Percentiles rank a stretch among this genome's conserved stretches.
Evolutionary conservation across 192 early-diverging fungal species (phyloP).

Genomic region (Entophlyctis luteolus): DNA sequence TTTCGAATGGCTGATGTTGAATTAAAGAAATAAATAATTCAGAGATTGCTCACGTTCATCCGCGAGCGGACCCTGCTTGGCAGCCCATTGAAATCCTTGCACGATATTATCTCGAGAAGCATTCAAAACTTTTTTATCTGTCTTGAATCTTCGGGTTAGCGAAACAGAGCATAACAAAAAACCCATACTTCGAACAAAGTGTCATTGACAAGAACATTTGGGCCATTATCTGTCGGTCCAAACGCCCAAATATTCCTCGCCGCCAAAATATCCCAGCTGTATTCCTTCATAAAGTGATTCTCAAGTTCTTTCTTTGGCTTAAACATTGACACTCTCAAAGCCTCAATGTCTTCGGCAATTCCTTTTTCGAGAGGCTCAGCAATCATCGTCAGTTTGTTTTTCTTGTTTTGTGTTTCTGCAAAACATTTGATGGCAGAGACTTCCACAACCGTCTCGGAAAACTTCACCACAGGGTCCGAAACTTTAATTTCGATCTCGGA

Average conservation of each 20-base stretch:
- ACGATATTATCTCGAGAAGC: slow-evolving; percentile 79
- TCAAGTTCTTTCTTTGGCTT: slow-evolving; percentile 73
- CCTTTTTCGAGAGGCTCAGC: slow-evolving; percentile 89
- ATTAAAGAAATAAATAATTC: not conserved
- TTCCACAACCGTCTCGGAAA: slow-evolving; percentile 94
- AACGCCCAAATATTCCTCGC: slow-evolving; percentile 96
- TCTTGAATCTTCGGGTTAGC: slow-evolving; percentile 27
- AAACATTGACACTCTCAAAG: slow-evolving; percentile 58
- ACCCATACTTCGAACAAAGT: slow-evolving; percentile 81
- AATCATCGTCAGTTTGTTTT: slow-evolving; percentile 97
- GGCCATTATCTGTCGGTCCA: slow-evolving; percentile 87
- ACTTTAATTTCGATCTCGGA: slow-evolving; percentile 97
- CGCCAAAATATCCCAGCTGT: slow-evolving; percentile 92
- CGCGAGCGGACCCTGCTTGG: slow-evolving; percentile 90
- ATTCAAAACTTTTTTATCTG: slow-evolving; percentile 74
- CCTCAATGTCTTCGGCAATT: slow-evolving; percentile 89
- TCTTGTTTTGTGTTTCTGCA: slow-evolving; percentile 98
- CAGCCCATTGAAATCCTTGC: slow-evolving; percentile 98
- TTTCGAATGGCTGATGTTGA: slow-evolving; percentile 73
- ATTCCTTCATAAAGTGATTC: slow-evolving; percentile 77
- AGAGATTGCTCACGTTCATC: slow-evolving; percentile 77
- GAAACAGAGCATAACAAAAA: not conserved
- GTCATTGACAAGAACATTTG: slow-evolving; percentile 92
- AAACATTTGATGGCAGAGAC: slow-evolving; percentile 91
- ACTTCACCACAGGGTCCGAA: slow-evolving; percentile 92